Base-by-base conservation (phyloP, 163 green algal species). In the Chlamydomonas reinhardtii region DNA sequence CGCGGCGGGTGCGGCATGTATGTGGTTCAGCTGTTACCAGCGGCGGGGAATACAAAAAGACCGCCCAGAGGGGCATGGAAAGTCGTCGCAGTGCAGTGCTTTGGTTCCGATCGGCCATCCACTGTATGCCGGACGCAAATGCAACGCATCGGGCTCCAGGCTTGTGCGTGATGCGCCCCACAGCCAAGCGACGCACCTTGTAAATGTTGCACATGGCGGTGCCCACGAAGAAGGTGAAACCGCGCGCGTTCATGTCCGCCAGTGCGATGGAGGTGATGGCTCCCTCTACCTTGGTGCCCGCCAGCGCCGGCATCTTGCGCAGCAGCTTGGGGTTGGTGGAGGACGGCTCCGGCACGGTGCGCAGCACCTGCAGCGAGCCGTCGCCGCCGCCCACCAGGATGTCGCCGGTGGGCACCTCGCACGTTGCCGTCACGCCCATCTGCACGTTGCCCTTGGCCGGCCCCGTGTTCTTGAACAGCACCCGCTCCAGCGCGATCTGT, bases 171-270 rank as follows among this genome's bases (percentile, higher is more conserved):
- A n/a, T n/a, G n/a, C n/a, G n/a, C n/a, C n/a, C n/a, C n/a, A 17
- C 48, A 22, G 9, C 6, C 48, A 1, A 1, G 1, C 48, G 12
- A 12, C 48, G 11, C 48, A 56, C 80, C 64, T 90, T 91, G 91
- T 96, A 96, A 9, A 98, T 94, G 89, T 97, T 95, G 88, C 93
- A 95, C 25, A 84, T 89, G 56, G 74, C 69, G 12, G 94, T 98
- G 80, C 93, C 95, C 11, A 94, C 93, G 37, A 93, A 94, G 68
- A 93, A 90, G 12, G 78, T 92, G 78, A 91, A 95, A 16, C 72
- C 52, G n/a, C 89, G 85, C 39, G 73, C 80, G 61, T 32, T 78
- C 37, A 86, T 43, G 32, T 84, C 74, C 25, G 93, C 93, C 37
- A 95, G 73, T 0, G 64, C 88, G 72, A 95, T 93, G 74, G 88